Evolutionary conservation across 1,284 basidiomycete genomes (phyloP), one percentile per base, ranked within the genome.

Genomic region (Irpex sp.): DNA sequence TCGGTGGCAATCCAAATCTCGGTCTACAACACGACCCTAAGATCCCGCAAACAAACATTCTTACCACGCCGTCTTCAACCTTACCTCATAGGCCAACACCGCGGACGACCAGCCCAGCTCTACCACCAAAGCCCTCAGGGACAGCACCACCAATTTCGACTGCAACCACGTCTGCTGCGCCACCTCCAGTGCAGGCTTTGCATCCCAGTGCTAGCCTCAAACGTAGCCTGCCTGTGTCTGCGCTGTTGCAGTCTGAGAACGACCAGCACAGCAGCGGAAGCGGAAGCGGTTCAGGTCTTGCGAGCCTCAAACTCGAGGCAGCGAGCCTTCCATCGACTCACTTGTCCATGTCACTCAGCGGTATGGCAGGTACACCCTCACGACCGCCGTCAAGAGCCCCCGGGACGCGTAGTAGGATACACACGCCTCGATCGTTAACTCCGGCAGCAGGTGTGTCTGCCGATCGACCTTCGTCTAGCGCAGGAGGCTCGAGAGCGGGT

Each of bases 1-100:
- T 59, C 61, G 61, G 61, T 58, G 49, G 33, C 61, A 62, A 55
- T 62, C 43, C 47, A 54, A 61, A 61, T 49, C 56, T 57, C 26
- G 57, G 46, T 21, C 57, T 55, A 39, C 47, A 9, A 31, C 31
- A 33, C 31, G 31, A 33, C 31, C 31, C 31, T 33, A 33, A 33
- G 31, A 54, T 39, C 61, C 46, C 55, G 47, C 50, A 53, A 15
- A 26, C 50, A 26, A 35, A 36, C 31, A 21, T 31, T 3, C 15
- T 13, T 35, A 36, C 8, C 31, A 31, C 33, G 33, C 31, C 33
- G 31, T 55, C 53, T 36, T 55, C 53, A 15, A 55, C 26, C 31
- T 55, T 21, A 55, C 53, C 31, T 36, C 31, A 11, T 61, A 39
- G 57, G 21, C 51, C 59, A 35, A 54, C 47, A 56, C 33, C 50